Base-by-base conservation (phyloP, 192 early-diverging fungal genomes). In the Coemansia sp. region DNA sequence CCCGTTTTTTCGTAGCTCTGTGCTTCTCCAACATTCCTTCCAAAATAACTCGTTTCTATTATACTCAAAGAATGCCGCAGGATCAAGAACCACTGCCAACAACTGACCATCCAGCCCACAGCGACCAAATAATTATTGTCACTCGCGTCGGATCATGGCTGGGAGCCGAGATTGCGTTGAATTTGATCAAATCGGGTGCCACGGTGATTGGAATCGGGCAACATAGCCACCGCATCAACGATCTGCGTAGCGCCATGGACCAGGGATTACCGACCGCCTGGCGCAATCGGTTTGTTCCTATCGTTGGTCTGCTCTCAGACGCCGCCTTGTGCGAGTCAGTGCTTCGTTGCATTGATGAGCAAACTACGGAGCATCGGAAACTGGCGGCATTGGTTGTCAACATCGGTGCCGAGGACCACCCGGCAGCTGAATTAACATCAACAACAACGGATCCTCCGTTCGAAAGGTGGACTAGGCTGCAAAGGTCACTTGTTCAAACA, bases 101-200 rank as follows among this genome's bases (percentile, higher is more conserved):
- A 22, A 56, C 42, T 8, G 65, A 58, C 12, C 42, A 59, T 12
- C 22, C 9, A 15, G 56, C 26, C 39, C 42, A 13, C 42, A 59
- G 18, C 8, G 58, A 8, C 18, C 21, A 46, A 6, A 65, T 76
- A 4, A 65, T 71, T 8, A 43, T 76, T 4, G 61, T 76, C 48
- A 76, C 68, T 5, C 57, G 68, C 2, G 65, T 71, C 2, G 68
- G 65, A 16, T 76, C 74, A 11, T 71, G 74, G 64, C 52, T 76
- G 3, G 74, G 74, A 12, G 67, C 74, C 10, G 68, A 76, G 13
- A 68, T 64, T 22, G 54, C 68, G 13, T 61, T 71, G 19, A 47
- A 62, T 9, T 46, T 76, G 41, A 59, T 70, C 59, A 65, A 47
- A 4, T 59, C 60, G 22, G 61, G 65, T 52, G 47, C 60, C 54